phyloP scores from a whole-genome alignment of 2,329 filamentous ascomycete species.

The Trichoderma atroviride region DNA sequence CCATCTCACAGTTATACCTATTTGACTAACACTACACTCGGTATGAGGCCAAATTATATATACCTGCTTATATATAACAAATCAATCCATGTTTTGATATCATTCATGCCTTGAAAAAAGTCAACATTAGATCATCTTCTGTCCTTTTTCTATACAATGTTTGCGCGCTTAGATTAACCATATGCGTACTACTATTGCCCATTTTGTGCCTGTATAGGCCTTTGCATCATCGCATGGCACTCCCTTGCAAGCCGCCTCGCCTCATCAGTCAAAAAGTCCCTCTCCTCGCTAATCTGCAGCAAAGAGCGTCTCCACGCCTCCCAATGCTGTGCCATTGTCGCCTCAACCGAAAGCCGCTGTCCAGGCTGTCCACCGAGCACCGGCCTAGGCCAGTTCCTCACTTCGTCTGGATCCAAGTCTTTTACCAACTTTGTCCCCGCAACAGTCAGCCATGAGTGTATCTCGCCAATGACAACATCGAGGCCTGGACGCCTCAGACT shows the following conservation, averaged over 20 bases:
- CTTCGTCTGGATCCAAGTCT: neutral
- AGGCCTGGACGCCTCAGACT: neutral
- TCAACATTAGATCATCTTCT: neutral
- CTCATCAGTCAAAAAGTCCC: neutral
- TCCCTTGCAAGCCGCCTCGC: neutral
- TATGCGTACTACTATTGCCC: neutral
- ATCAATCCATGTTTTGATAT: neutral
- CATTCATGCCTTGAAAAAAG: neutral
- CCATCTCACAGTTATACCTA: neutral
- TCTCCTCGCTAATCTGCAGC: slow-evolving; percentile 8
- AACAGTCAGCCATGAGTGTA: slow-evolving; percentile 10
- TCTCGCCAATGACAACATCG: slow-evolving; percentile 8
- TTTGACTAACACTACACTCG: neutral
- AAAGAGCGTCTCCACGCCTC: slow-evolving; percentile 7
- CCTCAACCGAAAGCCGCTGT: slow-evolving; percentile 1
- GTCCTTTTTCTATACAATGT: neutral
- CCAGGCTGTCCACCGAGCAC: slow-evolving; percentile 3
- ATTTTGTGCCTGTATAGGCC: neutral
- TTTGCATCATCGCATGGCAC: slow-evolving; percentile 1
- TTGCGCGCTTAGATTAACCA: neutral
- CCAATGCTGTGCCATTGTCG: slow-evolving; percentile 15
- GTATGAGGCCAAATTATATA: neutral
- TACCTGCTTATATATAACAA: neutral
- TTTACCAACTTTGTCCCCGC: neutral
- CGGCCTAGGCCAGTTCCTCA: slow-evolving; percentile 5